A percentile compares a stretch with the other conserved stretches of the same genome.
Evolutionary conservation across 495 filamentous ascomycete genomes (phyloP).

Genomic region (Cercophora samala): DNA sequence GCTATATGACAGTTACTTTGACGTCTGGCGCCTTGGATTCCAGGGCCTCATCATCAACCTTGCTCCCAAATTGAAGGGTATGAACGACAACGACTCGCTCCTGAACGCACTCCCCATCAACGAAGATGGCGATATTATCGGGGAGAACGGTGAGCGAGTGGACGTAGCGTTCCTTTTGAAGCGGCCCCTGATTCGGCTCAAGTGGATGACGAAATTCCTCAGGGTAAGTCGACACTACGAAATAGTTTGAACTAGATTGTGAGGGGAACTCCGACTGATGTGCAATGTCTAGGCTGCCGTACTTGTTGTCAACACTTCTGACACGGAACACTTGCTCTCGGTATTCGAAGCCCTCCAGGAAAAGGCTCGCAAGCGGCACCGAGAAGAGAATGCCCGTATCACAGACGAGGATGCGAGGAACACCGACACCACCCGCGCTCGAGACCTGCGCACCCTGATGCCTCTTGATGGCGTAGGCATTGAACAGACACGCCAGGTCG

Average conservation of each 20-base stretch:
- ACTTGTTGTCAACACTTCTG: conserved; percentile 30
- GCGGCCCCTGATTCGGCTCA: conserved; percentile 80
- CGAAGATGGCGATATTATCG: conserved; percentile 72
- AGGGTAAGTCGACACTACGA: conserved; percentile 49
- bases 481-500: conserved; percentile 69
- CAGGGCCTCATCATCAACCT: conserved; percentile 93
- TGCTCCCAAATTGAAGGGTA: conserved; percentile 58
- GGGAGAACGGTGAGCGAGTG: conserved; percentile 78
- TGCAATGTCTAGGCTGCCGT: conserved; percentile 41
- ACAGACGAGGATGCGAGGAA: conserved; percentile 86
- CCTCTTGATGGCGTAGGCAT: conserved; percentile 66
- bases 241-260: not conserved
- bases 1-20: conserved; percentile 83
- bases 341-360: conserved; percentile 68
- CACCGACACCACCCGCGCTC: conserved; percentile 72
- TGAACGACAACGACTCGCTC: conserved; percentile 53
- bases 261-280: conserved; percentile 5
- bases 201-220: conserved; percentile 80
- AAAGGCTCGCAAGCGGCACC: conserved; percentile 71
- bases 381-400: conserved; percentile 81
- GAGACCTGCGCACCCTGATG: conserved; percentile 73
- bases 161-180: conserved; percentile 94
- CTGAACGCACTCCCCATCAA: conserved; percentile 71
- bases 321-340: conserved; percentile 30
- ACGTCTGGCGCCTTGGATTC: conserved; percentile 90